Evolutionary conservation across 371 early-diverging fungal genomes (phyloP).

Genomic region (Mortierella sp.): DNA sequence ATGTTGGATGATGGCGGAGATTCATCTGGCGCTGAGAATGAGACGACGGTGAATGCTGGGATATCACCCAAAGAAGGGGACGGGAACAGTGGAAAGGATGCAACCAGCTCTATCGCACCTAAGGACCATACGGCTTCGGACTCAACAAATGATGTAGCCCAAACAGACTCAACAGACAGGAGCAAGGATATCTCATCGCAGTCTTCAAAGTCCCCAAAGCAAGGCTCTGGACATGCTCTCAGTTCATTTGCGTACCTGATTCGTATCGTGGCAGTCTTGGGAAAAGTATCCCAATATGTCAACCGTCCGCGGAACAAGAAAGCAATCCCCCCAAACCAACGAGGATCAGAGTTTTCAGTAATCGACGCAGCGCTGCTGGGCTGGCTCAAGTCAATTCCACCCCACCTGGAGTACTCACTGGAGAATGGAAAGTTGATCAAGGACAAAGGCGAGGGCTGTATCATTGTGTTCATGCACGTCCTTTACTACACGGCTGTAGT

Average conservation of each 20-base stretch:
- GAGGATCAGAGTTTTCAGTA: slow-evolving; percentile 57
- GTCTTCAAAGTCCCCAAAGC: slow-evolving; percentile 9
- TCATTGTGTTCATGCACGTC: slow-evolving; percentile 56
- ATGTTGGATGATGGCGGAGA: slow-evolving; percentile 38
- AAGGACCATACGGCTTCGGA: background rate
- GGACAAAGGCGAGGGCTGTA: slow-evolving; percentile 44
- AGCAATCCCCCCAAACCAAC: slow-evolving; percentile 53
- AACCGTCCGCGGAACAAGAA: slow-evolving; percentile 57
- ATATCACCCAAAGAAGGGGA: background rate
- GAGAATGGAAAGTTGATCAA: slow-evolving; percentile 51
- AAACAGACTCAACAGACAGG: background rate
- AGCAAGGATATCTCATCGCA: background rate
- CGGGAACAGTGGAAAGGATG: background rate
- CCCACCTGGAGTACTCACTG: slow-evolving; percentile 55
- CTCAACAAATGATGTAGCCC: background rate
- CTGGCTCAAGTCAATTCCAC: slow-evolving; percentile 60
- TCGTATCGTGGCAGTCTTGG: slow-evolving; percentile 55
- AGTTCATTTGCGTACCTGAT: slow-evolving; percentile 54
- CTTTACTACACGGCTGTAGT: slow-evolving; percentile 62
- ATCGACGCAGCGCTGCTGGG: slow-evolving; percentile 58
- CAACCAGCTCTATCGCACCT: background rate
- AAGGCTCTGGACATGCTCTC: slow-evolving; percentile 19
- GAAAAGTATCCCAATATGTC: slow-evolving; percentile 61
- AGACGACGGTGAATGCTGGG: background rate
- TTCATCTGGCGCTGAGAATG: slow-evolving; percentile 25